Base-by-base conservation (phyloP, 108 stramenopile species). In the Stephanodiscus minutulus region DNA sequence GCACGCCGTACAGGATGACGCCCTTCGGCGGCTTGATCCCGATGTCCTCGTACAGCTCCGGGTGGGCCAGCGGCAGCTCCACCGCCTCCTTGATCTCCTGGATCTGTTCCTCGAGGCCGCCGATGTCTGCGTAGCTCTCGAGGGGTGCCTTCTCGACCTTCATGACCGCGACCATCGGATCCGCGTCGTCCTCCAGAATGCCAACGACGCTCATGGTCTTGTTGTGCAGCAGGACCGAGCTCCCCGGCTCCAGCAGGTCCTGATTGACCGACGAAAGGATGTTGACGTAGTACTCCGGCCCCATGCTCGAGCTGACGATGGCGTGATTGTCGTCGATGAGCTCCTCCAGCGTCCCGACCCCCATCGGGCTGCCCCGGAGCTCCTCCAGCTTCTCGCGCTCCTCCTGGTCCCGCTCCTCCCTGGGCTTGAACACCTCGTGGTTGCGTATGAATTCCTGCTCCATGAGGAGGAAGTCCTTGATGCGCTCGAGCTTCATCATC, bases 1-100 rank as follows among this genome's bases (percentile, higher is more conserved):
- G 97, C 78, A 96, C 96, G 24, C 98, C 98, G 67, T 99, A 99
- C 13, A 99, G 83, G 78, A 99, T 96, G 31, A 99, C 97, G 25
- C 98, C 98, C 88, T 98, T 97, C 53, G 96, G 96, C 27, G 96
- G 97, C 58, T 96, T 95, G 82, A 98, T 96, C 18, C 98, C 96
- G 63, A 97, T 97, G 73, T 97, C 98, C 82, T 99, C 97, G 76
- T 99, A 99, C 41, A 99, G 91, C 86, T 99, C 98, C 0, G 98
- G 98, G 81, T 98, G 97, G 24, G 98, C 97, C 66, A 99, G 81
- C 1, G 99, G 99, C 36, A 99, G 84, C 73, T 98, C 99, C 22
- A 99, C 99, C 21, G 99, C 98, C 83, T 99, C 99, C 79, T 98
- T 99, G 83, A 99, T 98, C 83, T 99, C 99, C 79, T 98, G 98